A percentile compares a stretch with the other conserved stretches of the same genome.
Conservation (phyloP, 1,284 basidiomycete genomes). For the Thecaphora frezii region DNA sequence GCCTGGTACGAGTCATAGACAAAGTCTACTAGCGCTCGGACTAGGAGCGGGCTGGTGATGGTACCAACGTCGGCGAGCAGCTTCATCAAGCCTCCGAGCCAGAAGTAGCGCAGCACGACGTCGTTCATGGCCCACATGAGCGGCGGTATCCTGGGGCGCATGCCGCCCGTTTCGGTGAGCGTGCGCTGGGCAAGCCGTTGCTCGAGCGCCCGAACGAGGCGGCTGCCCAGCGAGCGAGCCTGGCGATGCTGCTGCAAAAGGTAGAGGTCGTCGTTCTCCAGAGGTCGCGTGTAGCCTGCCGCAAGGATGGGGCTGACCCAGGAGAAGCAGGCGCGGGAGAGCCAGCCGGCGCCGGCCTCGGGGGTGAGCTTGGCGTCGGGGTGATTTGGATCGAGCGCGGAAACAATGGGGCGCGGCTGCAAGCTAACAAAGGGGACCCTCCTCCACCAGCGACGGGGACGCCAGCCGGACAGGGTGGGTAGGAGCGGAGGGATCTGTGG, state of each 20-base stretch:
- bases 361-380: conserved; percentile 63
- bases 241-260: conserved; percentile 68
- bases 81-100: conserved; percentile 74
- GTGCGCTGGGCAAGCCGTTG: conserved; percentile 67
- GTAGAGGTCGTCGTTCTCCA: conserved; percentile 82
- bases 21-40: conserved; percentile 48
- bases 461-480: no score
- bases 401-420: conserved; percentile 11
- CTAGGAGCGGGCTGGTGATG: conserved; percentile 50
- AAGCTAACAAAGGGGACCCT: conserved; percentile 14
- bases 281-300: conserved; percentile 72
- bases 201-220: conserved; percentile 70
- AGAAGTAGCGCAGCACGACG: conserved; percentile 78
- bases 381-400: conserved; percentile 10
- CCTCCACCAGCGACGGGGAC: conserved; percentile 15
- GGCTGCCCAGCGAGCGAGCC: conserved; percentile 66
- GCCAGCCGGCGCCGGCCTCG: conserved; percentile 64
- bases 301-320: conserved; percentile 77
- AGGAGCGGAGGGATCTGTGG: no score
- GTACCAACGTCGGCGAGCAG: conserved; percentile 49
- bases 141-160: conserved; percentile 67
- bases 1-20: conserved; percentile 33
- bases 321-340: conserved; percentile 66
- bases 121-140: conserved; percentile 77
- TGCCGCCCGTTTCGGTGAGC: conserved; percentile 31